Base-by-base conservation (phyloP, 2,329 filamentous ascomycete species). In the Botrytis cinerea region DNA sequence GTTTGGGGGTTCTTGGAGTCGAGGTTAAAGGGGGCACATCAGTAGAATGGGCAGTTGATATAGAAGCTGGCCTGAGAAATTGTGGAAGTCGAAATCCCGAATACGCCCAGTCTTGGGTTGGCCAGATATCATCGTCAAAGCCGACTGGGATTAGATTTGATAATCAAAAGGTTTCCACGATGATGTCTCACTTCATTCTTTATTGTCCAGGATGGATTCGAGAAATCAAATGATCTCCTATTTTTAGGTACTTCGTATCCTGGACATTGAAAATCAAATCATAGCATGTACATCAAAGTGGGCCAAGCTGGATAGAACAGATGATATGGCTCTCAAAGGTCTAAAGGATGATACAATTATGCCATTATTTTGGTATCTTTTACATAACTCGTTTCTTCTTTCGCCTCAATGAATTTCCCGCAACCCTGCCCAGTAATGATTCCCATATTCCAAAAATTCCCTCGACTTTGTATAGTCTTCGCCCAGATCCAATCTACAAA, bases 401-500 rank as follows among this genome's bases (percentile, higher is more conserved):
- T 69, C 48, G 48, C 48, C 35, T 43, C 38, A 32, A 69, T 43
- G 28, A 57, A 54, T 38, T 43, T 38, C 69, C 69, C 25, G 28
- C 54, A 57, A 73, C 18, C 35, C 43, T 59, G 48, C 59, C 60
- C 63, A 28, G 40, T 48, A 69, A 38, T 57, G 32, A 73, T 69
- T 69, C 32, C 71, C 40, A 40, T 46, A 61, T 69, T 61, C 51
- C 71, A 68, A 60, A 69, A 43, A 60, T 51, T 48, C 38, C n/a
- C 43, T 59, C 35, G 35, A 38, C 28, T 46, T 57, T 28, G 63
- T 72, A 51, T 60, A 38, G 28, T 8, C 18, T 45, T 60, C 45
- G 61, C 66, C 63, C 60, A 69, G 63, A 62, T 72, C 73, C 72
- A 61, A 73, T 73, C 70, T 75, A 71, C 62, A 61, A 77, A 61